Evolutionary conservation across 176 grass and related monocot genomes (phyloP).

Genomic region (Phoenix roebelenii): DNA sequence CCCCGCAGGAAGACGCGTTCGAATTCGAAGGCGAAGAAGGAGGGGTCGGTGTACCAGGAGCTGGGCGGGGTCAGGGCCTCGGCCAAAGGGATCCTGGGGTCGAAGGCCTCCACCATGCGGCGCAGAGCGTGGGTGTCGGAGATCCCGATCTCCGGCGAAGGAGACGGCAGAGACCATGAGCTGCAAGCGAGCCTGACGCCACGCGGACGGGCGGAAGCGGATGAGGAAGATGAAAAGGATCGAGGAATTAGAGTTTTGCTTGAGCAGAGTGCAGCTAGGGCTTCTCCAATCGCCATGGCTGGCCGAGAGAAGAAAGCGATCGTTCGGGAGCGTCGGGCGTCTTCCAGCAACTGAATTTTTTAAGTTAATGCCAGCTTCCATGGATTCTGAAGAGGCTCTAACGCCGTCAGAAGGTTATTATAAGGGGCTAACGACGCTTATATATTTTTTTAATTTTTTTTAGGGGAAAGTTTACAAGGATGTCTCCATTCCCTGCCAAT

Average conservation of each 20-base stretch:
- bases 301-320: too few relatives aligned
- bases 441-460: too few relatives aligned
- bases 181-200: background rate
- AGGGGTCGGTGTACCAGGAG: constrained; percentile 64
- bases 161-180: background rate
- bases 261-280: constrained; percentile 12
- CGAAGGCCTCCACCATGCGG: constrained; percentile 47
- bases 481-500: too few relatives aligned
- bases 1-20: constrained; percentile 67
- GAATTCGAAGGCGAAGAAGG: constrained; percentile 52
- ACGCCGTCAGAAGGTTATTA: too few relatives aligned
- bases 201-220: background rate
- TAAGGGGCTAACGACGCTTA: too few relatives aligned
- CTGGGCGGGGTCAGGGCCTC: constrained; percentile 58
- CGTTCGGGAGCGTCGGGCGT: too few relatives aligned
- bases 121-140: constrained; percentile 5
- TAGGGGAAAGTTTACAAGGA: too few relatives aligned
- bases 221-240: background rate
- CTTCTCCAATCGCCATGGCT: constrained; percentile 42
- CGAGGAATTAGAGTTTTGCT: constrained; percentile 7
- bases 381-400: too few relatives aligned
- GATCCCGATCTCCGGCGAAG: background rate
- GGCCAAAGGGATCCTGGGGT: constrained; percentile 43
- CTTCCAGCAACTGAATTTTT: too few relatives aligned
- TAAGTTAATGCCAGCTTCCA: too few relatives aligned